These are phyloP conservation scores for Globisporangium perplexum DNA, from an alignment of 352 stramenopile species.

Conservation along the genomic window DNA sequence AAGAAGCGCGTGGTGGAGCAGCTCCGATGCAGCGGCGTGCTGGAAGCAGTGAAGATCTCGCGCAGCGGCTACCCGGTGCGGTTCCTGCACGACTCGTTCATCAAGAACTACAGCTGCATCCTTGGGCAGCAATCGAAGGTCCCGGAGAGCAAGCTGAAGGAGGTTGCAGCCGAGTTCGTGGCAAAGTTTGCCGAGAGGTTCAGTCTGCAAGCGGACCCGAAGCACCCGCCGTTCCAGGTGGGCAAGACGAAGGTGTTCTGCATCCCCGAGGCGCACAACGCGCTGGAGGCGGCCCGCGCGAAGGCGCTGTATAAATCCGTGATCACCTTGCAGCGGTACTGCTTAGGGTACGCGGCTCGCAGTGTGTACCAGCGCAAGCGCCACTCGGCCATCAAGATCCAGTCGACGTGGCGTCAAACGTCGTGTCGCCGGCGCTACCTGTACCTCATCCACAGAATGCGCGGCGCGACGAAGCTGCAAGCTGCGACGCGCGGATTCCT, in stretches of 20 bases:
- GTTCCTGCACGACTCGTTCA: conserved; percentile 91
- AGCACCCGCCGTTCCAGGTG: conserved; percentile 67
- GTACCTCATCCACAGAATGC: conserved; percentile 25
- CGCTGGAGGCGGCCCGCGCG: conserved; percentile 48
- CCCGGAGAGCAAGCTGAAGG: conserved; percentile 38
- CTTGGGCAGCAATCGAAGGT: conserved; percentile 34
- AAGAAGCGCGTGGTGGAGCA: conserved; percentile 71
- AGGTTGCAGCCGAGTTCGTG: conserved; percentile 45
- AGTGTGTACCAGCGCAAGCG: conserved; percentile 43
- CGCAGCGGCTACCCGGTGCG: conserved; percentile 92
- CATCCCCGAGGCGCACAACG: conserved; percentile 58
- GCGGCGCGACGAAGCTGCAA: conserved; percentile 50
- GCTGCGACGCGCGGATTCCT: conserved; percentile 39
- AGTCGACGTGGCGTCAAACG: conserved; percentile 45
- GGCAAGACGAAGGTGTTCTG: conserved; percentile 84
- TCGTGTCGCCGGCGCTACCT: conserved; percentile 43
- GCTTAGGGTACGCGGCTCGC: conserved; percentile 49
- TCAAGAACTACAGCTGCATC: conserved; percentile 78
- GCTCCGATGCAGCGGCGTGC: conserved; percentile 79
- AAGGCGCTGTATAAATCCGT: conserved; percentile 71
- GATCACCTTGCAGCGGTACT: conserved; percentile 71
- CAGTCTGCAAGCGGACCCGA: conserved; percentile 25
- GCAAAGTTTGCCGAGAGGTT: conserved; percentile 32
- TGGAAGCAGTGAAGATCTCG: conserved; percentile 88
- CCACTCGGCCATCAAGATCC: conserved; percentile 40